Evolutionary conservation across 2,329 filamentous ascomycete genomes (phyloP).

Genomic region (Lasiodiplodia gonubiensis): DNA sequence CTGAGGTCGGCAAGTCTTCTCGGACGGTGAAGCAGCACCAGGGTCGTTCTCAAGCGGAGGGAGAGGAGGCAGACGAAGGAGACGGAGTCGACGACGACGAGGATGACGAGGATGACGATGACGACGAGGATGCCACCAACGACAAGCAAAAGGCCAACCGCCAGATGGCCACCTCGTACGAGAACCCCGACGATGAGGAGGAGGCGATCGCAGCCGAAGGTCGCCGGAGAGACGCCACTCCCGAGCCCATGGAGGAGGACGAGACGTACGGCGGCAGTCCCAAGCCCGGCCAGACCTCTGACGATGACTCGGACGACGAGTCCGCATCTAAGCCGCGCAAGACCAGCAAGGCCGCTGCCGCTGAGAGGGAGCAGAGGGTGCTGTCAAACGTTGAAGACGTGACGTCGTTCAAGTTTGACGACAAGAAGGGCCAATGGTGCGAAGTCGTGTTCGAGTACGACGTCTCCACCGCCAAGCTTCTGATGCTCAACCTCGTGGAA

Average conservation of each 20-base stretch:
- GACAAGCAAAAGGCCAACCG: slow-evolving; percentile 78
- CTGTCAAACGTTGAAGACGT: slow-evolving; percentile 63
- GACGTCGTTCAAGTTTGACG: slow-evolving; percentile 79
- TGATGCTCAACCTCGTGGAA: slow-evolving; percentile 92
- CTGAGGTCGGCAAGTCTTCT: slow-evolving; percentile 72
- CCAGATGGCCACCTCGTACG: slow-evolving; percentile 83
- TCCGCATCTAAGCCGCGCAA: slow-evolving; percentile 48
- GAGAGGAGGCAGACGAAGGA: slow-evolving; percentile 60
- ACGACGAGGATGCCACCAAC: slow-evolving; percentile 71
- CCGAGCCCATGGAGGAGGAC: slow-evolving; percentile 64
- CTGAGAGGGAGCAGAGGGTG: slow-evolving; percentile 33
- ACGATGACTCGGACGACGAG: slow-evolving; percentile 36
- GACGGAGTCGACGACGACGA: slow-evolving; percentile 62
- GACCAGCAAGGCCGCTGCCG: slow-evolving; percentile 34
- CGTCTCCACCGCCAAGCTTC: slow-evolving; percentile 79
- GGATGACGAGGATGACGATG: slow-evolving; percentile 79
- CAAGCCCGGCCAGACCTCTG: slow-evolving; percentile 43
- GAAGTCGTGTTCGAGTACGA: slow-evolving; percentile 84
- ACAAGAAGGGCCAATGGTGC: slow-evolving; percentile 74
- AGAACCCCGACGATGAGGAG: slow-evolving; percentile 91
- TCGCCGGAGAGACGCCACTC: slow-evolving; percentile 60
- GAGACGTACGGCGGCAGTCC: slow-evolving; percentile 57
- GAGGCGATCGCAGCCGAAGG: slow-evolving; percentile 71
- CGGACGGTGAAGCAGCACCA: slow-evolving; percentile 57
- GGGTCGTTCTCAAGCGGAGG: slow-evolving; percentile 55